Evolutionary conservation across 352 stramenopile genomes (phyloP).

Genomic region (Globisporangium okanoganense): DNA sequence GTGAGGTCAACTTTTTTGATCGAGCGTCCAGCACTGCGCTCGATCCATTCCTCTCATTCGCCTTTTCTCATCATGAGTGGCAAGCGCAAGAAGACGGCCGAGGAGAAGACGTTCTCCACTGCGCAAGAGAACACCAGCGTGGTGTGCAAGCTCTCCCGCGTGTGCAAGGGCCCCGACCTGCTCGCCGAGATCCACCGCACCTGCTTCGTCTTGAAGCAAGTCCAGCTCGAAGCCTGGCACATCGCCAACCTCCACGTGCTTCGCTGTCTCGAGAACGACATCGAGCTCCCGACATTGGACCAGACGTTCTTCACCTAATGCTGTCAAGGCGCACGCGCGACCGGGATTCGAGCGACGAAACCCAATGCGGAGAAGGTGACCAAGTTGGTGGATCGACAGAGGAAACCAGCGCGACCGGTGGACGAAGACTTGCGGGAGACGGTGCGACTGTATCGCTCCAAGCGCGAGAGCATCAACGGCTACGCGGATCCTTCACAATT

Average conservation of each 20-base stretch:
- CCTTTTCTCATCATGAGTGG: no score
- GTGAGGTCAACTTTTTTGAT: no score
- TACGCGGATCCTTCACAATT: not conserved
- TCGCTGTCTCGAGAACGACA: constrained; percentile 5
- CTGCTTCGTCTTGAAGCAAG: no score
- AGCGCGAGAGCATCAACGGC: not conserved
- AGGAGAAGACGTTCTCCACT: no score
- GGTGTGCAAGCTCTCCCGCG: constrained; percentile 14
- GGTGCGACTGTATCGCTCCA: constrained; percentile 5
- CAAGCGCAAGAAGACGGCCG: no score
- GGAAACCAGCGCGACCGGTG: not conserved
- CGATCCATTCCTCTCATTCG: no score
- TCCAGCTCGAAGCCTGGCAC: no score
- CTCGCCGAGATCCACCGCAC: no score
- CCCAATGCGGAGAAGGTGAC: not conserved
- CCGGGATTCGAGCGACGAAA: not conserved
- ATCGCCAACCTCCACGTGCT: no score
- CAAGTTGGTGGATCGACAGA: not conserved
- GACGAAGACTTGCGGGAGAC: constrained; percentile 6
- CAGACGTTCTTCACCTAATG: constrained; percentile 15
- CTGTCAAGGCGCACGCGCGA: constrained; percentile 1
- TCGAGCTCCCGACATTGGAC: constrained; percentile 7
- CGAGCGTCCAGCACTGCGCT: no score
- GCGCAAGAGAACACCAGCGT: constrained; percentile 13
- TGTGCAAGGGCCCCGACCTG: constrained; percentile 2